Base-by-base conservation (phyloP, 371 early-diverging fungal species). In the Basidiobolus meristosporus region DNA sequence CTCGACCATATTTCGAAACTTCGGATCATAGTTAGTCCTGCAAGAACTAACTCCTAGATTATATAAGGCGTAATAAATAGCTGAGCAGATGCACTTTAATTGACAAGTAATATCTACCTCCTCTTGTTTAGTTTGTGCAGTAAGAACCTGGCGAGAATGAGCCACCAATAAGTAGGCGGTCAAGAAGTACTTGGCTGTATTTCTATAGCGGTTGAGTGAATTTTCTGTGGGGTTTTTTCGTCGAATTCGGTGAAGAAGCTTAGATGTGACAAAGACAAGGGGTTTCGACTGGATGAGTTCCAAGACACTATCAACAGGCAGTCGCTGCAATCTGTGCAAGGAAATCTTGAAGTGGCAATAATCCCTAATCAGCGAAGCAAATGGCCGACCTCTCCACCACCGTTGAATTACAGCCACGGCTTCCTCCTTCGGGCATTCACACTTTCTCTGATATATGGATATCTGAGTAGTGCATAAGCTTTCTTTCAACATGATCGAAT, bases 151-250 rank as follows among this genome's bases (percentile, higher is more conserved):
- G 26, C 36, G 28, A 2, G 81, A 70, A 41, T 78, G 70, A 29
- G 66, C 67, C 31, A 66, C 59, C 16, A 73, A 68, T 68, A 81
- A 68, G 53, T 70, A 81, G 11, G 74, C 65, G 37, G 63, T 70
- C 39, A 81, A 49, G 18, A 77, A 65, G 7, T 75, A 62, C 31
- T 73, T 59, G 7, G 73, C 61, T 21, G 59, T 52, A 41, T 65
- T 66, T 41, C 56, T 59, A 42, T 49, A 49, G 15, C 26, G 26
- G 26, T 45, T 48, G 3, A 26, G 32, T 4, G 35, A 7, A 17
- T 39, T 31, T 11, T 23, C 39, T 1, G 41, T 38, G 10, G 43
- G 14, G 12, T 23, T 28, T 0, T 39, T 43, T 18, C 43, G 36
- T 22, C 36, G 16, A 0, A 35, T 30, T 3, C 44, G 20, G 5